phyloP scores from a whole-genome alignment of 2,329 filamentous ascomycete species.

The Monosporascus ibericus region DNA sequence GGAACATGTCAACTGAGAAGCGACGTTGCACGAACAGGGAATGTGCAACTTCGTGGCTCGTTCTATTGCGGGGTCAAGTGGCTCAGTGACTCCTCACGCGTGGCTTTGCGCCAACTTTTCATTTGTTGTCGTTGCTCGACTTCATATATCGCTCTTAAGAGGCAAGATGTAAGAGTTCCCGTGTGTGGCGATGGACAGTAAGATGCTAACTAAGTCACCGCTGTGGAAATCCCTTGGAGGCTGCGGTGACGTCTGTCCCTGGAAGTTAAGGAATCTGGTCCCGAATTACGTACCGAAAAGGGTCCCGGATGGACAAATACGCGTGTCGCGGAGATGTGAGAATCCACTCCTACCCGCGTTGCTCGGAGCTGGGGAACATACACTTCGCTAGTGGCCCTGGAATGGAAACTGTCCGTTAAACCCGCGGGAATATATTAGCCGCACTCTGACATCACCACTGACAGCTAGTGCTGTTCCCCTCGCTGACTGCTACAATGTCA shows the following conservation, averaged over 20 bases:
- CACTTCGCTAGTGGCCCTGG: not conserved
- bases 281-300: not conserved
- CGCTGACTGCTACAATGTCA: not conserved
- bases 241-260: not conserved
- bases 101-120: not conserved
- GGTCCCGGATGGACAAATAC: not conserved
- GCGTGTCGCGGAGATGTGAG: no score
- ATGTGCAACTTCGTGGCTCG: not conserved
- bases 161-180: not conserved
- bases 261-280: not conserved
- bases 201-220: no score
- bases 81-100: not conserved
- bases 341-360: no score
- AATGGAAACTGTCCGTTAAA: not conserved
- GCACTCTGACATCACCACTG: not conserved
- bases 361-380: no score
- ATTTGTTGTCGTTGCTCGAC: no score
- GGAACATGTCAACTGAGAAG: not conserved
- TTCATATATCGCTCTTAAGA: no score
- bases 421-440: not conserved
- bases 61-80: not conserved
- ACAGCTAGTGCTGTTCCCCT: not conserved
- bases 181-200: not conserved
- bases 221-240: no score
- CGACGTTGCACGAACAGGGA: not conserved